phyloP scores from a whole-genome alignment of 257 asterid genomes.

The Solanum ossicruentum region DNA sequence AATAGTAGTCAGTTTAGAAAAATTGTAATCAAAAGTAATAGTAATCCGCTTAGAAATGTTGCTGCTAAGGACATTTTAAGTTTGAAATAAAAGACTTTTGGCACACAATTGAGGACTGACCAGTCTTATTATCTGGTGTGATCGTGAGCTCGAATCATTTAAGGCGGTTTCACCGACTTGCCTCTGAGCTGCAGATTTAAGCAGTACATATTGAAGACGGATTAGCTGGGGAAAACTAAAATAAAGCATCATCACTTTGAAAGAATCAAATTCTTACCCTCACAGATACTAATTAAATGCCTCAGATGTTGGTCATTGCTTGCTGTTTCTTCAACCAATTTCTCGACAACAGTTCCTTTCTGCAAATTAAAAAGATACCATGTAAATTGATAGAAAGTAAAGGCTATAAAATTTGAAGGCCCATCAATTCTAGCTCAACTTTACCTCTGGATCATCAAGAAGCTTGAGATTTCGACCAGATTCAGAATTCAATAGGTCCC shows the following conservation, averaged over 20 bases:
- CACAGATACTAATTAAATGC: slow-evolving; percentile 64
- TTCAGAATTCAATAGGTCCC: slow-evolving; percentile 79
- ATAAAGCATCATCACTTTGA: not conserved
- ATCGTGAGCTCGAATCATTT: slow-evolving; percentile 87
- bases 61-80: not conserved
- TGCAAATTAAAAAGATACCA: slow-evolving; percentile 16
- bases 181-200: slow-evolving; percentile 63
- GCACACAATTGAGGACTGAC: slow-evolving; percentile 16
- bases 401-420: not conserved
- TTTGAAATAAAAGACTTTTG: not conserved
- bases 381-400: not conserved
- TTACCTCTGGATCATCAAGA: slow-evolving; percentile 91
- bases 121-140: slow-evolving; percentile 93
- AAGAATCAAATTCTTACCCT: slow-evolving; percentile 30
- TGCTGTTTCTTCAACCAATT: slow-evolving; percentile 81
- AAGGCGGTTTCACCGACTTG: slow-evolving; percentile 95
- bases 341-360: slow-evolving; percentile 92
- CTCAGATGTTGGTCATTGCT: slow-evolving; percentile 66
- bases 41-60: not conserved
- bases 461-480: slow-evolving; percentile 85
- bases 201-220: not conserved
- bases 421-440: not conserved
- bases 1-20: slow-evolving; percentile 1
- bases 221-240: not conserved
- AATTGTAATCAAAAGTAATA: not conserved